Conservation (phyloP, 2,329 filamentous ascomycete species). For the Fusarium algeriense region DNA sequence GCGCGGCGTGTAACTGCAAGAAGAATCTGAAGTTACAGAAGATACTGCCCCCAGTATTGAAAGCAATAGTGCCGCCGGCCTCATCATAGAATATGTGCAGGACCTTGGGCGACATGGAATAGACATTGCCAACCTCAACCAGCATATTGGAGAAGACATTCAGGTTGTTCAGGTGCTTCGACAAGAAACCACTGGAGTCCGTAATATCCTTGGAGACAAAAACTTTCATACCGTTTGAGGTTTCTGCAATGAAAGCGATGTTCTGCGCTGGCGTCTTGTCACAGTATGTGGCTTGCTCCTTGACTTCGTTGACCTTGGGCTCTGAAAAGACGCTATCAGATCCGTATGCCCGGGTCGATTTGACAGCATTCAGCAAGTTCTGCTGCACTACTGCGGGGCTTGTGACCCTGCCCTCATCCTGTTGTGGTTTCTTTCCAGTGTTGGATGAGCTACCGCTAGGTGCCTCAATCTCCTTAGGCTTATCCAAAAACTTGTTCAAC, state of each 20-base stretch:
- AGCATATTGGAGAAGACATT: conserved; percentile 78
- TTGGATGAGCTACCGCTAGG: conserved; percentile 28
- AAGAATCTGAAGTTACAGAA: conserved; percentile 97
- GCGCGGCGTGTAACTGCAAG: conserved; percentile 76
- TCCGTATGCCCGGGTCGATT: conserved; percentile 81
- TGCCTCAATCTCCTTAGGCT: conserved; percentile 41
- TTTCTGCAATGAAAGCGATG: conserved; percentile 76
- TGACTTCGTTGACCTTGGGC: conserved; percentile 78
- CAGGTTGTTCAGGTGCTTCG: conserved; percentile 70
- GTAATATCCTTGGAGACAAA: conserved; percentile 72
- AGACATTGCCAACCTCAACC: conserved; percentile 77
- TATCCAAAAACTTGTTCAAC: conserved; percentile 58
- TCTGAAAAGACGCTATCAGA: conserved; percentile 79
- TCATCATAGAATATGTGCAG: conserved; percentile 92
- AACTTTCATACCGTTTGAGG: conserved; percentile 78
- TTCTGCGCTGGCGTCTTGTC: conserved; percentile 81
- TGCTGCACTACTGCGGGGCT: conserved; percentile 72
- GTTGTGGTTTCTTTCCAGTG: conserved; percentile 39
- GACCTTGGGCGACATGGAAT: conserved; percentile 74
- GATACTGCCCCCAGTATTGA: conserved; percentile 87
- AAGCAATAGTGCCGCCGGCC: conserved; percentile 84
- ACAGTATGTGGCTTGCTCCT: conserved; percentile 88
- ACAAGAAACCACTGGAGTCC: conserved; percentile 67
- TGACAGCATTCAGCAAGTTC: conserved; percentile 82
- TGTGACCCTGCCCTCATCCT: conserved; percentile 67